Base-by-base conservation (phyloP, 2,329 filamentous ascomycete genomes). In the Alternaria viburni region DNA sequence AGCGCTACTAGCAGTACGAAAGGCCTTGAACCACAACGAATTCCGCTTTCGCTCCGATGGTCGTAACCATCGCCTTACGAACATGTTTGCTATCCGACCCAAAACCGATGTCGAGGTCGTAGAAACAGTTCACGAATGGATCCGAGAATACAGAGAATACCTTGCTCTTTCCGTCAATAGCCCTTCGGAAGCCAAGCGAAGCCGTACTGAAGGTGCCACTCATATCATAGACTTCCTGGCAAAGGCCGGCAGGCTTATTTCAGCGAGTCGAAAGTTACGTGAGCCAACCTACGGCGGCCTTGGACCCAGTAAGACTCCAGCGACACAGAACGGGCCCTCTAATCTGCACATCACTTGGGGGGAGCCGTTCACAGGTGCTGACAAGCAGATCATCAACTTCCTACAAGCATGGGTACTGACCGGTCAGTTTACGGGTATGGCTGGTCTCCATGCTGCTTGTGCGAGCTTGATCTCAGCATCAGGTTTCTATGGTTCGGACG, bases 1-100 rank as follows among this genome's bases (percentile, higher is more conserved):
- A 26, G 84, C 86, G 9, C 79, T 93, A 6, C 91, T 93, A 71
- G 91, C 92, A 5, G 88, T 93, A 7, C 90, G 93, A 68, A 87
- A 87, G 59, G 86, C 89, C 9, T 75, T 95, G 8, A 77, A 85
- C 23, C 82, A 85, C 44, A 85, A 89, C 62, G 88, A 89, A 9
- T 83, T 88, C 57, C 87, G 84, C 26, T 92, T 93, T 73, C 83
- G 84, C 66, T 86, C 75, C n/a, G 83, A 86, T 65, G 68, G 64
- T 77, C 84, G 78, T 71, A 85, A 66, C 76, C 85, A 79, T 78
- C 85, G 78, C 74, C 75, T 83, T 73, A 88, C 80, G 72, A 85
- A 79, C 77, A 86, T 91, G 28, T 91, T 90, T 70, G 86, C 89
- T 65, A 84, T 94, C 61, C 83, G 85, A 21, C 84, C 88, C 9